Percentiles rank a stretch among this genome's conserved stretches.
These are phyloP conservation scores for Sordariomycetes sp. DNA, from an alignment of 2,329 filamentous ascomycete genomes.

Conservation along the genomic window DNA sequence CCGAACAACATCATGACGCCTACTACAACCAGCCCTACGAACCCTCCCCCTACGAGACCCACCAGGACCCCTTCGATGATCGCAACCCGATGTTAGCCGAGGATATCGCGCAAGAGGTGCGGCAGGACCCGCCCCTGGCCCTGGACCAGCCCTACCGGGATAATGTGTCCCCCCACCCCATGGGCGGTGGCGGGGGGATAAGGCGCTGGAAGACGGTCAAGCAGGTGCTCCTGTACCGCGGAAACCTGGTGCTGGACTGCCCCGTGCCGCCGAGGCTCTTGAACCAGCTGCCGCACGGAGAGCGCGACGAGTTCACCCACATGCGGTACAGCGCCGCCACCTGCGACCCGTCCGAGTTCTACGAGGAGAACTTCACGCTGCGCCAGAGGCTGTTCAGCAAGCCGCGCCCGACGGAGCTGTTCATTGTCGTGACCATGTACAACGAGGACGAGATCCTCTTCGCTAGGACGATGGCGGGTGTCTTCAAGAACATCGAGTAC, in stretches of 20 bases:
- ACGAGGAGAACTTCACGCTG: slow-evolving; percentile 78
- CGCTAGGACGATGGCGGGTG: slow-evolving; percentile 87
- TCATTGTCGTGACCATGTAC: slow-evolving; percentile 97
- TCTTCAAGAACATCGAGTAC: slow-evolving; percentile 97
- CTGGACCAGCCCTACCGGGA: slow-evolving; percentile 13
- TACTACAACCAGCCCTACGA: slow-evolving; percentile 80
- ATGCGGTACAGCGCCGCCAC: slow-evolving; percentile 93
- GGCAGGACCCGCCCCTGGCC: slow-evolving; percentile 36
- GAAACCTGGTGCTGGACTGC: slow-evolving; percentile 93
- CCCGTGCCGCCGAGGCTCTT: slow-evolving; percentile 82
- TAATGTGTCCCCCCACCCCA: not conserved
- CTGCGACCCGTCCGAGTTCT: slow-evolving; percentile 83
- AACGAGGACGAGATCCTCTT: slow-evolving; percentile 97
- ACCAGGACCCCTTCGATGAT: slow-evolving; percentile 40
- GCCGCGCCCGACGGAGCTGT: slow-evolving; percentile 82
- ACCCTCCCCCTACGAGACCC: slow-evolving; percentile 40
- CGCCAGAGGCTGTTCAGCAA: slow-evolving; percentile 88
- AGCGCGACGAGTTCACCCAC: slow-evolving; percentile 82
- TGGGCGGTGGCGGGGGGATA: slow-evolving; percentile 30
- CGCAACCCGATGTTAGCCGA: slow-evolving; percentile 60
- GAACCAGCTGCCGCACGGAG: slow-evolving; percentile 78
- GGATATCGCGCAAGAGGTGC: slow-evolving; percentile 16
- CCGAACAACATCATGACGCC: slow-evolving; percentile 74
- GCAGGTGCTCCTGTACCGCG: slow-evolving; percentile 92
- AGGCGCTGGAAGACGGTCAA: slow-evolving; percentile 97